These are phyloP conservation scores for Cercospora sp. DNA, from an alignment of 2,329 filamentous ascomycete species.

Conservation along the genomic window DNA sequence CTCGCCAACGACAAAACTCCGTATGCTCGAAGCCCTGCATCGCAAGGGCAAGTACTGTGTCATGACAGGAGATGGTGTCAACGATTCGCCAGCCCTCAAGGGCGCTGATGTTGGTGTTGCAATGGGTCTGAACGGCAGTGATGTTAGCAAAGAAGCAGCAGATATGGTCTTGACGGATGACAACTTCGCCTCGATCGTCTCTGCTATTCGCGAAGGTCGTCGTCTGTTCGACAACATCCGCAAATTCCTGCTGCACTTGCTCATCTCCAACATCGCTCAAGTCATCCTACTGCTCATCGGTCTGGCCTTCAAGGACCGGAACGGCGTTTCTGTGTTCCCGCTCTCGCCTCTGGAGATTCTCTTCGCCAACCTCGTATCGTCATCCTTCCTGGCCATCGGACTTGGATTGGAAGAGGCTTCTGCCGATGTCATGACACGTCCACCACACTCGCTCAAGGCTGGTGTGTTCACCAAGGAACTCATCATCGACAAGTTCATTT, in stretches of 20 bases:
- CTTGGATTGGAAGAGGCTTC: constrained; percentile 50
- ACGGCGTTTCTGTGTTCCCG: constrained; percentile 48
- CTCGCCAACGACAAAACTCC: constrained; percentile 50
- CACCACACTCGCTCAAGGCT: constrained; percentile 45
- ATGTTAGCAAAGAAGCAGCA: constrained; percentile 48
- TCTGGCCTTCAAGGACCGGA: constrained; percentile 48
- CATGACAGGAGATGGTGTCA: constrained; percentile 51
- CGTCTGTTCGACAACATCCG: constrained; percentile 51
- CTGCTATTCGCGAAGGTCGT: constrained; percentile 48
- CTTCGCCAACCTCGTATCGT: constrained; percentile 51
- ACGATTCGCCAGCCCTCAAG: constrained; percentile 49
- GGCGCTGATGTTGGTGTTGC: constrained; percentile 49
- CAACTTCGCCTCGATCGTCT: constrained; percentile 49
- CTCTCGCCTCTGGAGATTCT: constrained; percentile 51
- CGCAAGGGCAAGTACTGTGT: constrained; percentile 44
- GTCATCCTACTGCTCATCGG: constrained; percentile 50
- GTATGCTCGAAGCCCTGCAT: constrained; percentile 50
- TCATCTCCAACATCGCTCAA: constrained; percentile 52
- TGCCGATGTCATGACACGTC: constrained; percentile 49
- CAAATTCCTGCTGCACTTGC: constrained; percentile 51
- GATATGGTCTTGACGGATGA: constrained; percentile 50
- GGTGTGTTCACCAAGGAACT: constrained; percentile 50
- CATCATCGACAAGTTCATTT: constrained; percentile 52
- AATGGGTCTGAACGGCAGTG: constrained; percentile 47
- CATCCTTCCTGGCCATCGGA: constrained; percentile 50